Evolutionary conservation across 2,329 filamentous ascomycete genomes (phyloP).

Genomic region (Aspergillus amoenus): DNA sequence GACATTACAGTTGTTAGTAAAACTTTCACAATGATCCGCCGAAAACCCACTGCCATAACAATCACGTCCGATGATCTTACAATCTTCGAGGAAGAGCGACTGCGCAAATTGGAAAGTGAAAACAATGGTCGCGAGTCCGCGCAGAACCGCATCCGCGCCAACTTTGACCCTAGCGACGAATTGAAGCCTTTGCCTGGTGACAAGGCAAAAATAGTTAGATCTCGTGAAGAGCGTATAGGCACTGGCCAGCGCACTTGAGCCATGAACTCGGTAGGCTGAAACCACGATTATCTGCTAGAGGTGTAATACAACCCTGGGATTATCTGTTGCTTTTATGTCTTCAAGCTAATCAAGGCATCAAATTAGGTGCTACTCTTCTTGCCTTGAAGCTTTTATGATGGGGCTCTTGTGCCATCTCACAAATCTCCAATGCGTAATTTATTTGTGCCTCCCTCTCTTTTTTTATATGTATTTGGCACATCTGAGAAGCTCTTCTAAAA

Average conservation of each 20-base stretch:
- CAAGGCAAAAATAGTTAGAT: conserved; percentile 48
- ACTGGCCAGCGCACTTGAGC: conserved; percentile 22
- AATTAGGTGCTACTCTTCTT: background rate
- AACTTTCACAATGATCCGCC: conserved; percentile 45
- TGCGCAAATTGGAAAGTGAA: conserved; percentile 30
- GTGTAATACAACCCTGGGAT: background rate
- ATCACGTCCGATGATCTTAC: conserved; percentile 50
- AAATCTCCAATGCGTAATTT: background rate
- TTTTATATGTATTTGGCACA: background rate
- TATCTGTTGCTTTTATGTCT: background rate
- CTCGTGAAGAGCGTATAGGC: conserved; percentile 48
- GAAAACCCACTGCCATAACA: conserved; percentile 52
- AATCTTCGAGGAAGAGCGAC: conserved; percentile 46
- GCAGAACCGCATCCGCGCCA: conserved; percentile 24
- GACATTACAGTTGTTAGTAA: background rate
- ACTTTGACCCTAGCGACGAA: conserved; percentile 50
- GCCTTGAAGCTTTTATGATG: background rate
- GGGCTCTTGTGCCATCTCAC: background rate
- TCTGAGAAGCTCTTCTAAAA: background rate
- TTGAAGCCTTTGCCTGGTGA: conserved; percentile 51
- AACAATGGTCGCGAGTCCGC: conserved; percentile 24
- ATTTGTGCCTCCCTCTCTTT: too few relatives aligned
- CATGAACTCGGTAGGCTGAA: background rate
- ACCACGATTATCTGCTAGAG: background rate
- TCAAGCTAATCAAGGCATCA: background rate